Base-by-base conservation (phyloP, 805 yeast genomes). In the Osmozyma mogii region DNA sequence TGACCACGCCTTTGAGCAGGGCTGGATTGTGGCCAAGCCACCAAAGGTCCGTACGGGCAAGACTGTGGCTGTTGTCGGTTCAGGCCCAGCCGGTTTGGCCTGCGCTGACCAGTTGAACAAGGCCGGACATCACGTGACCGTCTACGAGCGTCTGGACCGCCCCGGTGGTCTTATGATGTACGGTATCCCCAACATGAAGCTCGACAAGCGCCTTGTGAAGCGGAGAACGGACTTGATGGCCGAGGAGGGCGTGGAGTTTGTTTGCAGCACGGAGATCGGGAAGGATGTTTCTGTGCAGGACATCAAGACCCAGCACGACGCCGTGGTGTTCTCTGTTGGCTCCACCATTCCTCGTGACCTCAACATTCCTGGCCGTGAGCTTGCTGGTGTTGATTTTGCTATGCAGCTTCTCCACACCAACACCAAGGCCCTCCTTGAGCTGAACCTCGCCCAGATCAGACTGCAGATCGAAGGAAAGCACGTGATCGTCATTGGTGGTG, bases 121-220 rank as follows among this genome's bases (percentile, higher is more conserved):
- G 52, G 96, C 97, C 20, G 98, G 98, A 34, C 98, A 89, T 59
- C 46, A 54, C 10, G 96, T 92, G 30, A 84, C 88, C 20, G 92
- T 89, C 27, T 89, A 80, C 56, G 98, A 89, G 65, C 77, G 97
- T 55, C 69, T 88, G 30, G 96, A 92, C 63, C 76, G 96, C 57
- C 82, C 89, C 28, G 98, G 98, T 69, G 98, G 98, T 34, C 70
- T 89, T 54, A 61, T 89, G 64, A 92, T 92, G 97, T 89, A 89
- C 58, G 98, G 98, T 75, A 89, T 89, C 61, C 98, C 98, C 45
- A 89, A 89, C 70, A 89, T 89, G 98, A 89, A 89, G 67, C 71
- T 89, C 47, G 98, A 89, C 61, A 89, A 89, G 70, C 67, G 78
- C 15, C 74, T 92, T 52, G 96, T 89, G 36, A 83, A 85, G 65